phyloP scores from a whole-genome alignment of 2,329 filamentous ascomycete genomes.

The Aspergillus sp. region DNA sequence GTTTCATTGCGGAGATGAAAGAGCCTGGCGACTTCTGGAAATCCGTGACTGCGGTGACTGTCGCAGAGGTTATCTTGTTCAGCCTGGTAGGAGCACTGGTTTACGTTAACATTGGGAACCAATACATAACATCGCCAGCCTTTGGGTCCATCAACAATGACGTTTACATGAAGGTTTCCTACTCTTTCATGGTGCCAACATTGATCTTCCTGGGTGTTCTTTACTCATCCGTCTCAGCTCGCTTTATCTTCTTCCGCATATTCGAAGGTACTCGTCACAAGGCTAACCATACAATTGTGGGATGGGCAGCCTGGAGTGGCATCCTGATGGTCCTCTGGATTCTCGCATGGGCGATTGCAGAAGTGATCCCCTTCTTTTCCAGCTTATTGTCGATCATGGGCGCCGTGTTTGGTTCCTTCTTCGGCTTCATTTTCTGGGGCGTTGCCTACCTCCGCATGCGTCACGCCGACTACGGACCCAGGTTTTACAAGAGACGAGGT shows the following conservation, averaged over 20 bases:
- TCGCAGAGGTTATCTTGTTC: background rate
- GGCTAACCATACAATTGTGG: background rate
- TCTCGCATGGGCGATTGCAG: background rate
- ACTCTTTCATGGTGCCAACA: background rate
- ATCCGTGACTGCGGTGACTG: background rate
- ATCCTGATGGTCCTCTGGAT: background rate
- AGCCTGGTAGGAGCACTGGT: background rate
- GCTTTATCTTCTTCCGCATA: background rate
- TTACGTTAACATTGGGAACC: background rate
- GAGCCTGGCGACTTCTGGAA: background rate
- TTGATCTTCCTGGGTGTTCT: background rate
- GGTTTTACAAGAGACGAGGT: too few species aligned
- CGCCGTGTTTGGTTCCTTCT: slow-evolving; percentile 50
- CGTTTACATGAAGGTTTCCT: background rate
- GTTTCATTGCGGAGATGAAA: background rate
- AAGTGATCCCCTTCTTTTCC: background rate
- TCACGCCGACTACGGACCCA: too few species aligned
- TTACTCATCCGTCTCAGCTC: background rate
- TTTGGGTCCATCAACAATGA: background rate
- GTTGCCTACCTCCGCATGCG: slow-evolving; percentile 37
- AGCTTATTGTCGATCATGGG: slow-evolving; percentile 50
- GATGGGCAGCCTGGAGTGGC: background rate
- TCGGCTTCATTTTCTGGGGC: slow-evolving; percentile 52
- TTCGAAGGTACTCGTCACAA: background rate
- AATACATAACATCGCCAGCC: background rate